A percentile compares a stretch with the other conserved stretches of the same genome.
Conservation (phyloP, 169 alveolate species). For the Cryptosporidium viatorum region DNA sequence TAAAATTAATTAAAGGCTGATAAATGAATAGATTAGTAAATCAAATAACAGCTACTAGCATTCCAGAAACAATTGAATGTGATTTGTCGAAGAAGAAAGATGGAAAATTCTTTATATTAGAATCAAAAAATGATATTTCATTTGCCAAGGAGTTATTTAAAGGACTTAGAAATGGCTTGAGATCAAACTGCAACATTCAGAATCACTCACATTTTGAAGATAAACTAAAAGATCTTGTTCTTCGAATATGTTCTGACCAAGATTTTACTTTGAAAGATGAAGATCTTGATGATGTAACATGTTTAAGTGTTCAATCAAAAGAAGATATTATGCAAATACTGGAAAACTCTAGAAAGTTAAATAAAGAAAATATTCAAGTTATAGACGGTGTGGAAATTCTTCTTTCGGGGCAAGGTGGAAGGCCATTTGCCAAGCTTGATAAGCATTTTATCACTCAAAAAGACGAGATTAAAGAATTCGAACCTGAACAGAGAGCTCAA, state of each 20-base stretch:
- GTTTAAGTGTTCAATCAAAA: neutral
- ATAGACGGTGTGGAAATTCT: constrained; percentile 23
- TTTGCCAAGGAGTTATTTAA: constrained; percentile 11
- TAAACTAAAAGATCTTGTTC: constrained; percentile 8
- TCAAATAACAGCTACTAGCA: constrained; percentile 38
- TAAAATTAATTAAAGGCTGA: neutral
- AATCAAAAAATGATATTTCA: constrained; percentile 55
- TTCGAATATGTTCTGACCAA: neutral
- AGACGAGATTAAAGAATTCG: constrained; percentile 5
- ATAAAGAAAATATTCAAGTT: constrained; percentile 31
- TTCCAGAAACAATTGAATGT: constrained; percentile 25
- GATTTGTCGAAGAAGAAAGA: constrained; percentile 14
- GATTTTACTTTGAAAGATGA: constrained; percentile 19
- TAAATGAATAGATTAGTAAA: constrained; percentile 22
- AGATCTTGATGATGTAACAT: neutral
- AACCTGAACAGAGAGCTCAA: constrained; percentile 6
- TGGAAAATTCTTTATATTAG: constrained; percentile 25
- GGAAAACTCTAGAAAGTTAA: constrained; percentile 34
- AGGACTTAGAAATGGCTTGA: constrained; percentile 13
- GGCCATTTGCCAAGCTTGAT: constrained; percentile 32
- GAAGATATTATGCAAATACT: constrained; percentile 39
- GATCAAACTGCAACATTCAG: constrained; percentile 8
- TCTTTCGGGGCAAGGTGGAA: constrained; percentile 64
- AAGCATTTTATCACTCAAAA: neutral
- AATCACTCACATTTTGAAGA: constrained; percentile 14